Evolutionary conservation across 768 basidiomycete genomes (phyloP).

Genomic region (Hirschioporus abietinus): DNA sequence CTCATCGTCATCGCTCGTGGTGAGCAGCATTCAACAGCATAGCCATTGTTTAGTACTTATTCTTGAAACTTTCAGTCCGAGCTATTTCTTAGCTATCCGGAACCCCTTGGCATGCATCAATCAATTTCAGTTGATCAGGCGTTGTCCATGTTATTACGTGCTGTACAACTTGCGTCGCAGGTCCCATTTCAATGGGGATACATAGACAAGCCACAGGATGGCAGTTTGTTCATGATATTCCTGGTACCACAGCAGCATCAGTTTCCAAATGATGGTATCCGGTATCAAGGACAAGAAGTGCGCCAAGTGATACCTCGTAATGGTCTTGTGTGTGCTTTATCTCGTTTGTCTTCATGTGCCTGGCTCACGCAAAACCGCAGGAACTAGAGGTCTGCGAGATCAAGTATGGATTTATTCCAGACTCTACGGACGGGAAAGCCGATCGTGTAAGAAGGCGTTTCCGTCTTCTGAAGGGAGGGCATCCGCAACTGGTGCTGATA

Average conservation of each 20-base stretch:
- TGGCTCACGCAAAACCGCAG: constrained; percentile 28
- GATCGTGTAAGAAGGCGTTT: constrained; percentile 67
- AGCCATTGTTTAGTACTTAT: neutral
- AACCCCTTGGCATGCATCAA: constrained; percentile 51
- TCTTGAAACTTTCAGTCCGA: neutral
- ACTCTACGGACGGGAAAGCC: constrained; percentile 52
- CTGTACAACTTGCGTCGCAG: constrained; percentile 47
- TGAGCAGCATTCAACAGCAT: neutral
- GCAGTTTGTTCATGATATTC: constrained; percentile 61
- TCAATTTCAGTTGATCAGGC: constrained; percentile 54
- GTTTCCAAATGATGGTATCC: constrained; percentile 73
- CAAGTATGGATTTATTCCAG: constrained; percentile 75
- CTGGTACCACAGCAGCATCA: constrained; percentile 45
- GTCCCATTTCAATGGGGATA: constrained; percentile 69
- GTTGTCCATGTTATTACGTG: constrained; percentile 54
- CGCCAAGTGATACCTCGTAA: constrained; percentile 48
- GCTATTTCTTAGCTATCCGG: constrained; percentile 67
- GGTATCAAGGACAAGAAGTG: constrained; percentile 69
- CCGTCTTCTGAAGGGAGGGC: constrained; percentile 67
- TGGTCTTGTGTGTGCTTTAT: constrained; percentile 43
- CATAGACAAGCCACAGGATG: constrained; percentile 77
- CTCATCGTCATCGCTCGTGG: neutral
- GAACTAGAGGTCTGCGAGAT: constrained; percentile 74
- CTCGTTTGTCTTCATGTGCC: neutral
- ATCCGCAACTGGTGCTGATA: constrained; percentile 66